Percentiles rank a stretch among this genome's conserved stretches.
Evolutionary conservation across 1,284 basidiomycete species (phyloP).

Genomic region (Pseudozyma flocculosa): DNA sequence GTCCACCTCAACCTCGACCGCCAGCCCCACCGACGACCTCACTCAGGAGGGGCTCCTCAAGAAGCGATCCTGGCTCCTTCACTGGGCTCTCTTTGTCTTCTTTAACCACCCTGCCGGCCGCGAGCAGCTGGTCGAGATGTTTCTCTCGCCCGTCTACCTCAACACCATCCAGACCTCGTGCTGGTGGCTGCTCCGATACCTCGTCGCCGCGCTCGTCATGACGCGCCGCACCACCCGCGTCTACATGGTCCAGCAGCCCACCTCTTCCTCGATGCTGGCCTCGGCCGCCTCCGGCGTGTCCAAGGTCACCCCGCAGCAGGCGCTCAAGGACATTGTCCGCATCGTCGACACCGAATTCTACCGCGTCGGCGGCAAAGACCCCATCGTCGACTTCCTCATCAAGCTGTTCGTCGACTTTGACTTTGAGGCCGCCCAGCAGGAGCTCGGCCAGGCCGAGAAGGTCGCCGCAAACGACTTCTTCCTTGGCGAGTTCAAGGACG

Average conservation of each 20-base stretch:
- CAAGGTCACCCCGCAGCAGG: conserved; percentile 52
- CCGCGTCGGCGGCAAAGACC: conserved; percentile 79
- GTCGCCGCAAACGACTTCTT: conserved; percentile 93
- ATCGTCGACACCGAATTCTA: conserved; percentile 54
- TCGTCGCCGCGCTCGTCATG: conserved; percentile 87
- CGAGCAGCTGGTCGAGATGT: conserved; percentile 91
- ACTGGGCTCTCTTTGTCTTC: conserved; percentile 98
- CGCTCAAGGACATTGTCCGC: conserved; percentile 53
- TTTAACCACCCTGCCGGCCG: conserved; percentile 93
- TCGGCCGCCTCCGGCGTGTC: conserved; percentile 26
- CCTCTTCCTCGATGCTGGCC: conserved; percentile 25
- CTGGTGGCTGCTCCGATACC: conserved; percentile 93
- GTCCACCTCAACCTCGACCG: conserved; percentile 11
- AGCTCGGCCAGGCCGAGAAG: conserved; percentile 75
- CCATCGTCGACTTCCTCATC: conserved; percentile 87
- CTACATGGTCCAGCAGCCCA: conserved; percentile 46
- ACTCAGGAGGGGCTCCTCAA: conserved; percentile 70
- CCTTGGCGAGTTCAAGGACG: conserved; percentile 81
- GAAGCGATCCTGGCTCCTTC: conserved; percentile 94
- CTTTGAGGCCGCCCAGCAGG: conserved; percentile 82
- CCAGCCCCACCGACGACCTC: conserved; percentile 23
- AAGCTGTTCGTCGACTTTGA: conserved; percentile 91
- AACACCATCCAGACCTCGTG: conserved; percentile 96
- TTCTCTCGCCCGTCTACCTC: conserved; percentile 91
- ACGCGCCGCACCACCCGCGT: conserved; percentile 68